Conservation (phyloP, 2,329 filamentous ascomycete species). For the Plenodomus lindquistii region DNA sequence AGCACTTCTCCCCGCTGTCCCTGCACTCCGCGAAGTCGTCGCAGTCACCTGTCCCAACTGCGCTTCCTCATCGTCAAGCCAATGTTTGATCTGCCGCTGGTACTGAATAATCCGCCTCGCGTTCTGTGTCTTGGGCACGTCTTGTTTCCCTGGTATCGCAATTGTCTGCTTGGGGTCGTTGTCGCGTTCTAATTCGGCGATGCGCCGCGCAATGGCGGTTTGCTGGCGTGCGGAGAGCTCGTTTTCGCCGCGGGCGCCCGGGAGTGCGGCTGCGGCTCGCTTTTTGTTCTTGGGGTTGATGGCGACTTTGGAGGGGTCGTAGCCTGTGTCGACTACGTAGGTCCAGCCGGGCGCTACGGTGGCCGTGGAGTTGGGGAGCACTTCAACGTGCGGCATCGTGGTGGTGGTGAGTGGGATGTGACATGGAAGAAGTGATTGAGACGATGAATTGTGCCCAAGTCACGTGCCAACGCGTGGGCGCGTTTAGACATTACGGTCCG, state of each 20-base stretch:
- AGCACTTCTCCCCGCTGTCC: constrained; percentile 17
- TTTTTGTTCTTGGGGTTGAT: constrained; percentile 63
- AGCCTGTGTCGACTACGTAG: constrained; percentile 78
- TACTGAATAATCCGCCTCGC: constrained; percentile 78
- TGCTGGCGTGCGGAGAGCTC: constrained; percentile 82
- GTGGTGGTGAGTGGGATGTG: constrained; percentile 4
- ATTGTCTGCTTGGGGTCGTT: constrained; percentile 61
- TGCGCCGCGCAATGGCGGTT: constrained; percentile 76
- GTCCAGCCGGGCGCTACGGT: constrained; percentile 84
- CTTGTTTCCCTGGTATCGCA: constrained; percentile 40
- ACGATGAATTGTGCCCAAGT: constrained; percentile 4
- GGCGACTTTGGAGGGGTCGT: constrained; percentile 59
- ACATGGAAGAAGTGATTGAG: background rate
- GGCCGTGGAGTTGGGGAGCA: constrained; percentile 71
- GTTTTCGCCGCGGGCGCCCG: constrained; percentile 44
- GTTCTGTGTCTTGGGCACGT: constrained; percentile 57
- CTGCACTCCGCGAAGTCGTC: constrained; percentile 20
- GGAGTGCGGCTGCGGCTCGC: constrained; percentile 59
- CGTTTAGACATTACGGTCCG: background rate
- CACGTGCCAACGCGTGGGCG: constrained; percentile 16
- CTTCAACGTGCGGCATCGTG: constrained; percentile 73
- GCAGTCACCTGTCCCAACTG: constrained; percentile 57
- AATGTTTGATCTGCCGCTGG: constrained; percentile 82
- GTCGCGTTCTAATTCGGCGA: constrained; percentile 78
- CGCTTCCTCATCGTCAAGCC: constrained; percentile 78